These are phyloP conservation scores for Exsudoporus floridanus DNA, from an alignment of 1,284 basidiomycete species.

Conservation along the genomic window DNA sequence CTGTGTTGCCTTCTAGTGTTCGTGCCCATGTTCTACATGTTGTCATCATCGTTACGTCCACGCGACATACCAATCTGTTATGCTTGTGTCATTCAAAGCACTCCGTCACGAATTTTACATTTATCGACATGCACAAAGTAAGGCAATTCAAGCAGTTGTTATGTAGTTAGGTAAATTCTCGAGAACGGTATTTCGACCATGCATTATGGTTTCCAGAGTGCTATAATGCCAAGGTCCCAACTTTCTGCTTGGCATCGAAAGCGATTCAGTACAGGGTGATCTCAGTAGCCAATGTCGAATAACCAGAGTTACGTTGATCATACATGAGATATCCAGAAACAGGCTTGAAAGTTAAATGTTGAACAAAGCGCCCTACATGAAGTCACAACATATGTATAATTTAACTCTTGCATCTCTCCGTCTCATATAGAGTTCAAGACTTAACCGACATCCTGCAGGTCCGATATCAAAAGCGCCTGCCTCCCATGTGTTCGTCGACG, in stretches of 20 bases:
- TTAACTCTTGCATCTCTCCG: constrained; percentile 9
- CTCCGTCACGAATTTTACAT: neutral
- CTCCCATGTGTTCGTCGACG: constrained; percentile 34
- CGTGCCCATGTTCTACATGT: neutral
- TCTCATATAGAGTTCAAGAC: neutral
- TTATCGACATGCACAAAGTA: neutral
- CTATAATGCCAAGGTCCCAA: neutral
- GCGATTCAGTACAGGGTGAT: too few species aligned
- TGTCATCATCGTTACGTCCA: neutral
- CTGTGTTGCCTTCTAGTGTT: neutral
- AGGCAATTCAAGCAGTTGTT: neutral
- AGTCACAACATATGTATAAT: constrained; percentile 21
- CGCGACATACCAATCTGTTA: neutral
- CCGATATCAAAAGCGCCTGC: constrained; percentile 35
- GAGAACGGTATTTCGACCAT: neutral
- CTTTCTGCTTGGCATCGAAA: neutral
- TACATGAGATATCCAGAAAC: neutral
- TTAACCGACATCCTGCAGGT: constrained; percentile 30
- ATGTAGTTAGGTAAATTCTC: neutral
- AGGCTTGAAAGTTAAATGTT: neutral
- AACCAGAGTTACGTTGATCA: too few species aligned
- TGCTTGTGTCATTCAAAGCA: neutral
- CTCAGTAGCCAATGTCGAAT: neutral
- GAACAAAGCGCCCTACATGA: neutral
- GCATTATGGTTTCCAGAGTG: neutral